A percentile compares a stretch with the other conserved stretches of the same genome.
These are phyloP conservation scores for Parmelia sp. DNA, from an alignment of 495 filamentous ascomycete genomes.

Conservation along the genomic window DNA sequence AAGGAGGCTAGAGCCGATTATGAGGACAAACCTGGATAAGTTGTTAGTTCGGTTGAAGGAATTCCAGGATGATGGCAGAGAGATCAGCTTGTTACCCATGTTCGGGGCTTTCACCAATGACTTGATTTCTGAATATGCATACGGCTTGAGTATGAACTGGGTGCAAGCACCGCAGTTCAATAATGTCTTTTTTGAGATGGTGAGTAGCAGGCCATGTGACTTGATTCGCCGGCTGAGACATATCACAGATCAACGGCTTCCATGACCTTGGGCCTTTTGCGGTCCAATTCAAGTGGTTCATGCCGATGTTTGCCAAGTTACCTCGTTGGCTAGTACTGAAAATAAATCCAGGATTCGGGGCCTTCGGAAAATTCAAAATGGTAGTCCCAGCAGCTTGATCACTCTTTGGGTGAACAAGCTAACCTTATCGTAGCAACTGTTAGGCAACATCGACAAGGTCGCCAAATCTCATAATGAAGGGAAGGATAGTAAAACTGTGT, in stretches of 20 bases:
- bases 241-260: conserved; percentile 16
- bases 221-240: conserved; percentile 12
- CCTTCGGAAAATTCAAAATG: conserved; percentile 9
- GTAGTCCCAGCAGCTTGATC: not conserved
- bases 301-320: not conserved
- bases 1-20: conserved; percentile 20
- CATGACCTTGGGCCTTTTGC: conserved; percentile 17
- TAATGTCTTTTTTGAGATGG: conserved; percentile 18
- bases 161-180: conserved; percentile 19
- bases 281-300: conserved; percentile 18
- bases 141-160: conserved; percentile 16
- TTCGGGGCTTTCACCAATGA: conserved; percentile 35
- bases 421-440: conserved; percentile 20
- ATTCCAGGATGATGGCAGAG: conserved; percentile 13
- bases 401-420: not conserved
- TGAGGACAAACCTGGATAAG: conserved; percentile 20
- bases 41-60: conserved; percentile 21
- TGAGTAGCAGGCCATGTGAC: not conserved
- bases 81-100: conserved; percentile 30
- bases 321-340: conserved; percentile 7
- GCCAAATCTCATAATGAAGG: conserved; percentile 13
- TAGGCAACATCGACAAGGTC: conserved; percentile 9
- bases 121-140: conserved; percentile 38
- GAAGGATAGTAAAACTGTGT: conserved; percentile 33
- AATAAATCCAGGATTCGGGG: conserved; percentile 16